Conservation (phyloP, 306 rosid species). For the Psophocarpus tetragonolobus region DNA sequence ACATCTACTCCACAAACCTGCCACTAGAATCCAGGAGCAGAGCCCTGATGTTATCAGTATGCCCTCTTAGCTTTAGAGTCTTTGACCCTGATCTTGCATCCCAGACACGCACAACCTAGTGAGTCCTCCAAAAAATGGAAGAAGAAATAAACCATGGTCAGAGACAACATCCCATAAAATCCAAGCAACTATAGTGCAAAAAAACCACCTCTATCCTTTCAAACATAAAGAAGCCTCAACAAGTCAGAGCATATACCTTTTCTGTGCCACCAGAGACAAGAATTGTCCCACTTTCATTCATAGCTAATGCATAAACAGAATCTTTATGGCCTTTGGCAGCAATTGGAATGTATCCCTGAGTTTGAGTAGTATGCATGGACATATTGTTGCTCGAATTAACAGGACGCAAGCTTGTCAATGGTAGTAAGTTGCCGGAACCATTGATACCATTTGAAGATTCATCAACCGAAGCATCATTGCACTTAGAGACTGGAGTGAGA, state of each 20-base stretch:
- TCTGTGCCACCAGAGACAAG: conserved; percentile 99
- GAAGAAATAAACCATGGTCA: conserved; percentile 27
- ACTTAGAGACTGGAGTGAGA: conserved; percentile 63
- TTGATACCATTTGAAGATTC: conserved; percentile 73
- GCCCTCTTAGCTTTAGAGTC: conserved; percentile 94
- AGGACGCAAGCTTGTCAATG: conserved; percentile 74
- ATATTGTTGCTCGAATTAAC: conserved; percentile 83
- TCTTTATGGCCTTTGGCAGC: conserved; percentile 99
- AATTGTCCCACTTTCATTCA: conserved; percentile 88
- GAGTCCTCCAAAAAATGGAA: conserved; percentile 4
- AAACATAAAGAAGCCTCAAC: conserved; percentile 19
- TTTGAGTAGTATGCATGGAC: conserved; percentile 64
- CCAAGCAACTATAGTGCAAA: conserved; percentile 17
- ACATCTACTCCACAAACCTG: conserved; percentile 62
- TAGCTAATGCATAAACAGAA: conserved; percentile 96
- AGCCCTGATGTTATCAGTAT: conserved; percentile 91
- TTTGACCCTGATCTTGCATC: conserved; percentile 96
- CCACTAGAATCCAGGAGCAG: conserved; percentile 92
- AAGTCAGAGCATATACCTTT: conserved; percentile 59
- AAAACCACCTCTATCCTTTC: neutral
- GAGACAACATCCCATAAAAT: conserved; percentile 11
- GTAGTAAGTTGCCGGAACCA: conserved; percentile 72
- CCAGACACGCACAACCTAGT: conserved; percentile 97
- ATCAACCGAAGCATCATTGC: conserved; percentile 71
- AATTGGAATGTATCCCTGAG: conserved; percentile 84